Evolutionary conservation across 805 yeast genomes (phyloP).

Genomic region (Saturnispora bothae): DNA sequence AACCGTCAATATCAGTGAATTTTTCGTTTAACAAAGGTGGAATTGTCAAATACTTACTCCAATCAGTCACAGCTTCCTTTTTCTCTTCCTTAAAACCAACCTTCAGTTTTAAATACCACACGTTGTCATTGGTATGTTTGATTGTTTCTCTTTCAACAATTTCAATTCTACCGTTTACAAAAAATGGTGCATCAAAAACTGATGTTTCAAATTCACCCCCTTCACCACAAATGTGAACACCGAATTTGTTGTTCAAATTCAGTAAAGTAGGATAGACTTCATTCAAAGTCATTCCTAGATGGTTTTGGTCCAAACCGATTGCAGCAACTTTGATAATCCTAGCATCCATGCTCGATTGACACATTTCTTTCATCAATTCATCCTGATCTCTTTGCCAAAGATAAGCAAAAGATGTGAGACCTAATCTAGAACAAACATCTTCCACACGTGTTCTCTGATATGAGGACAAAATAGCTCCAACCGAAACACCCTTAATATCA

Average conservation of each 20-base stretch:
- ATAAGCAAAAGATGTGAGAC: slow-evolving; percentile 59
- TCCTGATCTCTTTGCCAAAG: slow-evolving; percentile 86
- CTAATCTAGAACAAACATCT: slow-evolving; percentile 69
- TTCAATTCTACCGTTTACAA: slow-evolving; percentile 40
- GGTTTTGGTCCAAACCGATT: slow-evolving; percentile 55
- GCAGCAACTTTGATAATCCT: slow-evolving; percentile 90
- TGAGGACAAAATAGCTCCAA: slow-evolving; percentile 93
- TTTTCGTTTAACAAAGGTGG: slow-evolving; percentile 34
- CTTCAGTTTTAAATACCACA: slow-evolving; percentile 49
- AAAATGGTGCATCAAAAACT: slow-evolving; percentile 85
- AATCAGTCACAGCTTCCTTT: slow-evolving; percentile 13
- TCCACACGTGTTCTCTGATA: slow-evolving; percentile 94
- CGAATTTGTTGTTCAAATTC: slow-evolving; percentile 51
- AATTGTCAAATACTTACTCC: slow-evolving; percentile 12
- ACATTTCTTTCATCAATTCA: slow-evolving; percentile 76
- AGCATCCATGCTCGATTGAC: slow-evolving; percentile 59
- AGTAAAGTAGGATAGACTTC: slow-evolving; percentile 50
- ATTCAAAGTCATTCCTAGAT: slow-evolving; percentile 59
- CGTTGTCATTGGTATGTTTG: slow-evolving; percentile 52
- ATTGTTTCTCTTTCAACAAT: slow-evolving; percentile 32
- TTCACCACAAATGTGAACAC: slow-evolving; percentile 94
- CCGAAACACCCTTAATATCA: slow-evolving; percentile 75
- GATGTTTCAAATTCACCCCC: slow-evolving; percentile 97
- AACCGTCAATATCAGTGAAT: slow-evolving; percentile 24
- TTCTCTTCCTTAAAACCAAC: slow-evolving; percentile 36